Evolutionary conservation across 1,284 basidiomycete species (phyloP), one percentile per base, ranked within the genome.

Genomic region (Cryptococcus sp.): DNA sequence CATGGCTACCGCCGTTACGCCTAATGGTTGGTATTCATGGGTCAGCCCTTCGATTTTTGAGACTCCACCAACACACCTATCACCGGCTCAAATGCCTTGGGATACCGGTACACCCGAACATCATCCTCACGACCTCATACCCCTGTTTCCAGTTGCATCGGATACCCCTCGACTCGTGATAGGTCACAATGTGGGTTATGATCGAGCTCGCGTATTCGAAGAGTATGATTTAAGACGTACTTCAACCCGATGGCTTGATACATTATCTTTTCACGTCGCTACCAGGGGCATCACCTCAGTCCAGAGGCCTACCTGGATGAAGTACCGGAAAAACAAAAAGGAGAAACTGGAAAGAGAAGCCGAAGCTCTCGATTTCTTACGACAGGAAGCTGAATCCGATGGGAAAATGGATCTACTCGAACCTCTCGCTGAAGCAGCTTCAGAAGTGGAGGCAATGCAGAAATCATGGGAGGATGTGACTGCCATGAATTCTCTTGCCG

Each of bases 171-270:
- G 86, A 7, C 74, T 98, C 21, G 78, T 96, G 28, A 83, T 98
- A 13, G 93, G 94, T 1, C 96, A 99, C 75, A 94, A 98, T 67
- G 87, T 98, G 24, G 88, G 91, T 2, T 98, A 91, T 71, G 96
- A 98, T 72, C 84, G 94, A 9, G 86, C 83, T 7, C 81, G 92
- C 14, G 79, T 96, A 14, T 70, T 77, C 21, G 89, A 97, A 59
- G 96, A 99, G 70, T 98, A 99, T 69, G 77, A 77, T 50, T 72
- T 97, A 4, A 66, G 78, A 1, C 79, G 81, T 0, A 87, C 87
- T 0, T 74, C 80, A 42, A 93, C 83, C 21, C 83, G 94, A 1
- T 99, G 89, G 72, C 75, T 98, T 36, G 96, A 98, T 70, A 99
- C 94, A 0, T 91, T 98, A 83, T 85, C 91, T 1, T 79, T 99